Conservation (phyloP, 371 early-diverging fungal genomes). For the Fennellomyces sp. region DNA sequence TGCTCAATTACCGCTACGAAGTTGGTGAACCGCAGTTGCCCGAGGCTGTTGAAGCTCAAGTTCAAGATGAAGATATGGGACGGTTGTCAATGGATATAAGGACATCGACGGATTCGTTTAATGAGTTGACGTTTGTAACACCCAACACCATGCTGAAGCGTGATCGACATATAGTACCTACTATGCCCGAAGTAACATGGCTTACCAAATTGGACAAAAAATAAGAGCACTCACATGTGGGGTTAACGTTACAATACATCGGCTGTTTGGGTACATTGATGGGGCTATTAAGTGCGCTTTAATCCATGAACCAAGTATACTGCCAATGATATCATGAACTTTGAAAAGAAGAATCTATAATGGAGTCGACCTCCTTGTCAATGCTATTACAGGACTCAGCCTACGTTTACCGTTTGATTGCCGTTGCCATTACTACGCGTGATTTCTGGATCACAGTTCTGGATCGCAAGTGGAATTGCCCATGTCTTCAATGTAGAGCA, state of each 20-base stretch:
- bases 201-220: neutral
- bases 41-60: neutral
- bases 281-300: too few relatives aligned
- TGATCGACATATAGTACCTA: neutral
- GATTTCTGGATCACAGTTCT: too few relatives aligned
- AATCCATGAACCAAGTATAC: too few relatives aligned
- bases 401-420: too few relatives aligned
- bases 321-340: too few relatives aligned
- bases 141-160: neutral
- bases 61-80: neutral
- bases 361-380: too few relatives aligned
- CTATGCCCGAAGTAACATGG: neutral
- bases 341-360: too few relatives aligned
- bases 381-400: too few relatives aligned
- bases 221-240: neutral
- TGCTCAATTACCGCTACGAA: constrained; percentile 86
- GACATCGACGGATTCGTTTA: neutral
- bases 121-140: neutral
- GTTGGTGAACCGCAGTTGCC: constrained; percentile 75
- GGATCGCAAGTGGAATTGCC: too few relatives aligned
- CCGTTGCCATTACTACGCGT: too few relatives aligned
- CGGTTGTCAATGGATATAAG: neutral
- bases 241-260: neutral
- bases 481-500: too few relatives aligned
- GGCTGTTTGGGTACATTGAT: neutral